Evolutionary conservation across 805 yeast genomes (phyloP).

Genomic region (Ogataea paradorogensis): DNA sequence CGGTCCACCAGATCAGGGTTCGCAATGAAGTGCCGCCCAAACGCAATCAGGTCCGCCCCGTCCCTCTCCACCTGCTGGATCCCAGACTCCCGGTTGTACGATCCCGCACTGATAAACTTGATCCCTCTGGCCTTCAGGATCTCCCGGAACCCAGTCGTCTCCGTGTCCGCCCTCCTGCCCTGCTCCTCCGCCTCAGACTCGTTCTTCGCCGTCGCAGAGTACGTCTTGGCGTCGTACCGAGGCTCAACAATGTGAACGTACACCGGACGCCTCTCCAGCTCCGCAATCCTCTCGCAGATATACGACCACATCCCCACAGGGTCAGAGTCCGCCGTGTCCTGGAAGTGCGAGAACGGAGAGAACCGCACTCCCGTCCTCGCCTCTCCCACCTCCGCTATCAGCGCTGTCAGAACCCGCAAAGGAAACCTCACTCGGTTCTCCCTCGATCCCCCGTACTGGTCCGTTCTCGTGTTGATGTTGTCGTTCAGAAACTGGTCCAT

Average conservation of each 20-base stretch:
- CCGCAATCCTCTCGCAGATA: conserved; percentile 36
- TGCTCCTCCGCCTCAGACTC: conserved; percentile 10
- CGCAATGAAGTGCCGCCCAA: conserved; percentile 39
- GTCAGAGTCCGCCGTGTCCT: conserved; percentile 37
- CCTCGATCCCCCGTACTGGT: conserved; percentile 41
- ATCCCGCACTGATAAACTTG: conserved; percentile 24
- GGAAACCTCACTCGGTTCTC: conserved; percentile 41
- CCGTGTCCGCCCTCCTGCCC: neutral
- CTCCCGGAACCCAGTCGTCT: conserved; percentile 40
- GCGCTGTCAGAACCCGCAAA: conserved; percentile 49
- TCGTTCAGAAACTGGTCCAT: conserved; percentile 40
- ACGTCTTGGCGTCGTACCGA: conserved; percentile 71
- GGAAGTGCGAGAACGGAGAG: conserved; percentile 44
- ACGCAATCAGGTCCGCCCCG: conserved; percentile 37
- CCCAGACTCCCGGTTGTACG: conserved; percentile 19
- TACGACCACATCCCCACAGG: conserved; percentile 38
- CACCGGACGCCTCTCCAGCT: conserved; percentile 32
- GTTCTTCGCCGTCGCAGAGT: conserved; percentile 9
- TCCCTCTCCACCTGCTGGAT: conserved; percentile 18
- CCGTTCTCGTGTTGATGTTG: conserved; percentile 37
- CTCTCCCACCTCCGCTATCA: conserved; percentile 51
- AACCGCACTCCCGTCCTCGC: conserved; percentile 46
- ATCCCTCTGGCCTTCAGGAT: conserved; percentile 41
- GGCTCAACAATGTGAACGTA: conserved; percentile 48
- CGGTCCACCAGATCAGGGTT: conserved; percentile 44